phyloP scores from a whole-genome alignment of 2,329 filamentous ascomycete genomes.

The Aspergillus sojae region DNA sequence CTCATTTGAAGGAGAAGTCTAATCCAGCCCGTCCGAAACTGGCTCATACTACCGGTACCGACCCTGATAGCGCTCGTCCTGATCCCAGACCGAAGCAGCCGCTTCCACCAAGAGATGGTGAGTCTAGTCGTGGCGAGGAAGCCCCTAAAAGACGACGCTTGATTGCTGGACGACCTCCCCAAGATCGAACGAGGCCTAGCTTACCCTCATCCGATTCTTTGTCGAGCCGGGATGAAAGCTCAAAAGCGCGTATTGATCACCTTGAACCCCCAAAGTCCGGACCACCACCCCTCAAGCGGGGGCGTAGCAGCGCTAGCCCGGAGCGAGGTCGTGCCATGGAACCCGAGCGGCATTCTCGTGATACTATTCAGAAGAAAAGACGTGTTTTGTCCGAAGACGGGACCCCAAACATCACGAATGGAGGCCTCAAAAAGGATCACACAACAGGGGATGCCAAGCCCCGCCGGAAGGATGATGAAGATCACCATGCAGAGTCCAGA shows the following conservation, averaged over 20 bases:
- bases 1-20: constrained; percentile 30
- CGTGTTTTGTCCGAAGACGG: constrained; percentile 46
- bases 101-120: constrained; percentile 32
- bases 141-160: constrained; percentile 42
- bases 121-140: constrained; percentile 38
- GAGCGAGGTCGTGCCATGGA: constrained; percentile 25
- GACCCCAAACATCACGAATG: constrained; percentile 33
- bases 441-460: constrained; percentile 26
- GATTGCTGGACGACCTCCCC: constrained; percentile 45
- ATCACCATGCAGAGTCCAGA: constrained; percentile 22
- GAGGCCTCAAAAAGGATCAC: constrained; percentile 30
- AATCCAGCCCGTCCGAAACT: constrained; percentile 26
- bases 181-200: constrained; percentile 41
- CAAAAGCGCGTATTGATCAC: constrained; percentile 34
- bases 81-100: constrained; percentile 33
- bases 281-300: constrained; percentile 40
- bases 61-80: constrained; percentile 34
- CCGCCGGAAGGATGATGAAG: constrained; percentile 21
- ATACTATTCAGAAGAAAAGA: constrained; percentile 45
- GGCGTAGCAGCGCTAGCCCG: constrained; percentile 46
- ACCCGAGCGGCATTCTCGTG: constrained; percentile 33
- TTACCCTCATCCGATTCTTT: constrained; percentile 45
- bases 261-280: constrained; percentile 28
- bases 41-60: constrained; percentile 29
- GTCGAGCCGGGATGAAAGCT: constrained; percentile 41